Evolutionary conservation across 179 eudicot species (phyloP).

Genomic region (Vitellaria paradoxa): DNA sequence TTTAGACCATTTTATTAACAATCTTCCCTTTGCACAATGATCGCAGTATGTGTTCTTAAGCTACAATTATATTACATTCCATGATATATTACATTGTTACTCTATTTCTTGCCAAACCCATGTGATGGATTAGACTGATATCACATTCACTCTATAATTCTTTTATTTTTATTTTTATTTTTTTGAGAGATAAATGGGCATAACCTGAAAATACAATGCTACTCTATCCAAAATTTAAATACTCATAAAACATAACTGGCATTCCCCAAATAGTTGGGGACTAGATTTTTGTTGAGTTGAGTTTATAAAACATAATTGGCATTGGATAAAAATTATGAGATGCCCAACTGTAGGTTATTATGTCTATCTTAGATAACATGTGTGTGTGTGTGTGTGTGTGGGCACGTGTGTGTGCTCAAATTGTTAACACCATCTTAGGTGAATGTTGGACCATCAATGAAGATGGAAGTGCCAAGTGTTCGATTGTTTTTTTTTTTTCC

Average conservation of each 20-base stretch:
- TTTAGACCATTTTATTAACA: slow-evolving; percentile 30
- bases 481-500: slow-evolving; percentile 11
- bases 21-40: slow-evolving; percentile 10
- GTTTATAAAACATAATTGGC: too few species aligned
- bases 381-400: neutral
- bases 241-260: neutral
- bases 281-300: too few species aligned
- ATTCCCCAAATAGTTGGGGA: too few species aligned
- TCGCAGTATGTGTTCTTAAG: too few species aligned
- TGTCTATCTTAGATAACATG: neutral
- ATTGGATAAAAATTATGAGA: neutral
- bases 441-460: slow-evolving; percentile 15
- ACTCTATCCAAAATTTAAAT: slow-evolving; percentile 11
- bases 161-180: neutral
- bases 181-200: slow-evolving; percentile 11
- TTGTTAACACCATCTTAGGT: slow-evolving; percentile 1
- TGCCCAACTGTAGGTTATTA: neutral
- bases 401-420: too few species aligned
- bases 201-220: slow-evolving; percentile 3
- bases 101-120: slow-evolving; percentile 22
- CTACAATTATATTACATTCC: neutral
- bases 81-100: slow-evolving; percentile 7
- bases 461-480: slow-evolving; percentile 19
- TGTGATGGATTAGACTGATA: slow-evolving; percentile 23
- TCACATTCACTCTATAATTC: slow-evolving; percentile 19